A percentile compares a stretch with the other conserved stretches of the same genome.
These are phyloP conservation scores for Pichia inconspicua DNA, from an alignment of 1,139 yeast genomes.

Conservation along the genomic window DNA sequence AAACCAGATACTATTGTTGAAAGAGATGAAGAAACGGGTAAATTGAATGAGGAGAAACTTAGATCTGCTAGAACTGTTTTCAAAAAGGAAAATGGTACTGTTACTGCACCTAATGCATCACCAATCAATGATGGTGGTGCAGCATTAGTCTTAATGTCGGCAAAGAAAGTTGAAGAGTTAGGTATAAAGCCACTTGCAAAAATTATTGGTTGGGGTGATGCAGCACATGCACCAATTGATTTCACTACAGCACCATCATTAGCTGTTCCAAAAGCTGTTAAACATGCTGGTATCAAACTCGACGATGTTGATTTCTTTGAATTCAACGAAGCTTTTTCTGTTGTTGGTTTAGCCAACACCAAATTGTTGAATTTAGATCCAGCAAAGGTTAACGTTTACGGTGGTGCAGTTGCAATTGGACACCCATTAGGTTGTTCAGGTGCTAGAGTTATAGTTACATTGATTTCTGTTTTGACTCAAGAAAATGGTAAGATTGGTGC, in stretches of 20 bases:
- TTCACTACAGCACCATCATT: constrained; percentile 92
- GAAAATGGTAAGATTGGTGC: constrained; percentile 85
- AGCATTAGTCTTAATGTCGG: constrained; percentile 82
- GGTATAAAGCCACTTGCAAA: constrained; percentile 82
- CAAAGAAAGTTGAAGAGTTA: constrained; percentile 70
- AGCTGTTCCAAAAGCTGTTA: constrained; percentile 91
- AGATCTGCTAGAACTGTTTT: constrained; percentile 85
- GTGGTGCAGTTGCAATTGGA: constrained; percentile 97
- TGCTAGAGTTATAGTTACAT: constrained; percentile 86
- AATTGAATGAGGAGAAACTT: constrained; percentile 69
- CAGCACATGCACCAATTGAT: constrained; percentile 88
- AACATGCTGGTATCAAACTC: constrained; percentile 63
- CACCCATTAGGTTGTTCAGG: constrained; percentile 98
- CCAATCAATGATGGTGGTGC: constrained; percentile 97
- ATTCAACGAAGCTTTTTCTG: constrained; percentile 95
- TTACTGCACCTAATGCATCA: constrained; percentile 95
- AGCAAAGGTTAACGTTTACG: constrained; percentile 81
- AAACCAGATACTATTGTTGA: constrained; percentile 73
- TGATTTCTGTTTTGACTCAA: constrained; percentile 67
- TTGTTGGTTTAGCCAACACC: constrained; percentile 87
- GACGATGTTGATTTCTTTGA: constrained; percentile 74
- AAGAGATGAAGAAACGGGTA: constrained; percentile 65
- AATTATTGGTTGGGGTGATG: constrained; percentile 95
- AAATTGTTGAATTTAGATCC: constrained; percentile 59
- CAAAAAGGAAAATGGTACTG: constrained; percentile 86